These are phyloP conservation scores for Xerocomellus intermedius DNA, from an alignment of 768 basidiomycete species.

Conservation along the genomic window DNA sequence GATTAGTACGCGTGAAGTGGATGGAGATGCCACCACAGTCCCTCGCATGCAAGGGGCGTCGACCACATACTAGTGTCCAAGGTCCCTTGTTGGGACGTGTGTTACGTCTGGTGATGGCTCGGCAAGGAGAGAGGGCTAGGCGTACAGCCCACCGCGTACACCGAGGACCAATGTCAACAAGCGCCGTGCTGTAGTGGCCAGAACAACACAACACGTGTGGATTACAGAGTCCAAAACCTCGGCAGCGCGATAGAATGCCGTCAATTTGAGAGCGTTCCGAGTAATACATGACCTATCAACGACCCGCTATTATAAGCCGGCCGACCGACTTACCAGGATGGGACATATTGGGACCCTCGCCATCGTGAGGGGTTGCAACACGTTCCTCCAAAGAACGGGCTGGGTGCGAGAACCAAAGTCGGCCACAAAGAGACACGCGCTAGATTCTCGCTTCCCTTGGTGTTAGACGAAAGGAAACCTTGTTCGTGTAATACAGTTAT, in stretches of 20 bases:
- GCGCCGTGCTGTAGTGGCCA: not conserved
- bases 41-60: not conserved
- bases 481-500: not conserved
- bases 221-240: not conserved
- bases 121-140: not conserved
- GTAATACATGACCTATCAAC: not conserved
- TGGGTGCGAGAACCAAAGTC: not conserved
- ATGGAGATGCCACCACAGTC: not conserved
- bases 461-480: not conserved
- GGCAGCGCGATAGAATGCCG: conserved; percentile 15
- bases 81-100: not conserved
- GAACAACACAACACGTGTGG: not conserved
- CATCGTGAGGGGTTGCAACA: not conserved
- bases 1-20: not conserved
- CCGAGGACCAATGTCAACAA: not conserved
- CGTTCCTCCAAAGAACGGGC: too few relatives aligned
- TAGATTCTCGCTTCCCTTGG: not conserved
- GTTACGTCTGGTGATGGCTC: not conserved
- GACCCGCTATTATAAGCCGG: not conserved
- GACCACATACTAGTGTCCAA: not conserved
- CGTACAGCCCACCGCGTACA: not conserved
- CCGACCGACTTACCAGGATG: not conserved
- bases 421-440: not conserved
- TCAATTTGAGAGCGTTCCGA: not conserved
- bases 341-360: not conserved